Evolutionary conservation across 2,329 filamentous ascomycete species (phyloP).

Genomic region (Dothistroma septosporum): DNA sequence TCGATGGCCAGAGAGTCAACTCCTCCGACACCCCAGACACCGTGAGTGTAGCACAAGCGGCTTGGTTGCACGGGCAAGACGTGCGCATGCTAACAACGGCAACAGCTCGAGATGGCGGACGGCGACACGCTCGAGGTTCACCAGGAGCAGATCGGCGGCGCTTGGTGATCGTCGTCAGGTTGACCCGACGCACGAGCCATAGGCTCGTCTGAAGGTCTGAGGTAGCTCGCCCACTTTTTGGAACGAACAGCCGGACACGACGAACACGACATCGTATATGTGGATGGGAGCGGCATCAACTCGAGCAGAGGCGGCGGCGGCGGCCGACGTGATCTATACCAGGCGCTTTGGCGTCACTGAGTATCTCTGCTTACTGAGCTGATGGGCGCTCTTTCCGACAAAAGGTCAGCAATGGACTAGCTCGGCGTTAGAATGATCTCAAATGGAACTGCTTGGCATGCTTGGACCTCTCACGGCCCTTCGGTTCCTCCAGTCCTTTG

Average conservation of each 20-base stretch:
- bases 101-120: slow-evolving; percentile 90
- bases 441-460: not conserved
- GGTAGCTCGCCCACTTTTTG: not conserved
- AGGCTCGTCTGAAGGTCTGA: not conserved
- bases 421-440: not conserved
- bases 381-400: not conserved
- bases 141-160: slow-evolving; percentile 92
- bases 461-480: not conserved
- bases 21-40: slow-evolving; percentile 84
- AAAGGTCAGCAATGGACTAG: not conserved
- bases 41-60: slow-evolving; percentile 55
- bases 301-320: not conserved
- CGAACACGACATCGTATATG: not conserved
- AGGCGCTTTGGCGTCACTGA: not conserved
- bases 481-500: not conserved
- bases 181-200: not conserved
- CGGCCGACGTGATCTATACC: not conserved
- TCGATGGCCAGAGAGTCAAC: slow-evolving; percentile 91
- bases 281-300: not conserved
- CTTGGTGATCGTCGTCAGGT: slow-evolving; percentile 12
- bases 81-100: slow-evolving; percentile 3
- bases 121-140: slow-evolving; percentile 96
- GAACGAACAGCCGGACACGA: not conserved
- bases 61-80: not conserved
- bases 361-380: not conserved